These are phyloP conservation scores for Pyrenophora teres DNA, from an alignment of 2,329 filamentous ascomycete species.

Conservation along the genomic window DNA sequence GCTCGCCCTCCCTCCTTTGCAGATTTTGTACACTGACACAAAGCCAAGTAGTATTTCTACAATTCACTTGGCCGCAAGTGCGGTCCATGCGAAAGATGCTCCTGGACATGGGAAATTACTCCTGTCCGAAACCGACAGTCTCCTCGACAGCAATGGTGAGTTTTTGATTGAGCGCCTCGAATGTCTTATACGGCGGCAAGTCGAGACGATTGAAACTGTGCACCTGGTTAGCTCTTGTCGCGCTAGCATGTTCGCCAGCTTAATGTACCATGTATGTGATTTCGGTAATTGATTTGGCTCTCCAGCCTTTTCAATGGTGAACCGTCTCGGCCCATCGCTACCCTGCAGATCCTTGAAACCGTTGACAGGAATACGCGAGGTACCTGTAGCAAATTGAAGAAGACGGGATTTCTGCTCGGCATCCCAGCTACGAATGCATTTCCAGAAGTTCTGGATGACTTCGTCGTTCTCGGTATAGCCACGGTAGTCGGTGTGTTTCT, in stretches of 20 bases:
- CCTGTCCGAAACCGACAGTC: conserved; percentile 97
- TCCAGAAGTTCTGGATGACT: conserved; percentile 99
- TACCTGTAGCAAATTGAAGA: conserved; percentile 95
- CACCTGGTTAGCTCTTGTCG: conserved; percentile 22
- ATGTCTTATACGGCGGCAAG: conserved; percentile 86
- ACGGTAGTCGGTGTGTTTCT: conserved; percentile 99
- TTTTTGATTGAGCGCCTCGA: conserved; percentile 85
- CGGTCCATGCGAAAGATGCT: background rate
- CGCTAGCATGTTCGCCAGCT: background rate
- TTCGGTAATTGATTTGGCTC: conserved; percentile 91
- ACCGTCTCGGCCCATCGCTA: conserved; percentile 90
- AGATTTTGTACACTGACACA: conserved; percentile 13
- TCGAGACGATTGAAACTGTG: conserved; percentile 94
- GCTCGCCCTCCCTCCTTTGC: conserved; percentile 1
- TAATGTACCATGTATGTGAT: conserved; percentile 90
- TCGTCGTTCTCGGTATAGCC: conserved; percentile 98
- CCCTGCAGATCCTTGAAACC: conserved; percentile 99
- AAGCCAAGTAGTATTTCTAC: conserved; percentile 11
- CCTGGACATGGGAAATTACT: conserved; percentile 57
- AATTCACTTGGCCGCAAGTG: background rate
- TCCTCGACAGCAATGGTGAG: conserved; percentile 97
- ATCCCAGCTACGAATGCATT: conserved; percentile 94
- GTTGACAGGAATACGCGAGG: conserved; percentile 96
- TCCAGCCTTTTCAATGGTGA: conserved; percentile 97
- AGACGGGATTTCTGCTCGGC: conserved; percentile 97